Evolutionary conservation across 2,329 filamentous ascomycete genomes (phyloP).

Genomic region (Fusarium burgessii): DNA sequence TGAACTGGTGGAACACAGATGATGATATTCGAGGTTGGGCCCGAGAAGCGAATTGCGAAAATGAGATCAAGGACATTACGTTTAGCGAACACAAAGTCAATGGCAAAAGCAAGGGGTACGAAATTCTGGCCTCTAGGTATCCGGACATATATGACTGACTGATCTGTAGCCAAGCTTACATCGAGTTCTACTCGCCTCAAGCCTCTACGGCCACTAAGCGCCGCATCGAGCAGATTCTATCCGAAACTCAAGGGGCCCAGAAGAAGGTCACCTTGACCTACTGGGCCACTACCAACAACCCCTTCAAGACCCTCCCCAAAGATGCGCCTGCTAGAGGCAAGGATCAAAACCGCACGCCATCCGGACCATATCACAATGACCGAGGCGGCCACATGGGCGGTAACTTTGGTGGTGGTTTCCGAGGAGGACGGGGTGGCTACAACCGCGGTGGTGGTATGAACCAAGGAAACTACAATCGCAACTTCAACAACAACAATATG

Average conservation of each 20-base stretch:
- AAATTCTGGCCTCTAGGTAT: neutral
- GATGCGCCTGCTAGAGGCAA: conserved; percentile 77
- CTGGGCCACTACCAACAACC: conserved; percentile 81
- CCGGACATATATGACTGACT: conserved; percentile 16
- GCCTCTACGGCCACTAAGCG: conserved; percentile 88
- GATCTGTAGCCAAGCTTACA: conserved; percentile 74
- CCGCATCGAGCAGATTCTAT: conserved; percentile 74
- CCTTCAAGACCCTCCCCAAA: conserved; percentile 91
- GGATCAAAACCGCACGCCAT: conserved; percentile 67
- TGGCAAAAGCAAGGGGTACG: conserved; percentile 95
- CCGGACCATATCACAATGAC: conserved; percentile 62
- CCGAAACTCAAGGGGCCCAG: conserved; percentile 64
- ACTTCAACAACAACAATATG: conserved; percentile 58
- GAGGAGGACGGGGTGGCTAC: conserved; percentile 63
- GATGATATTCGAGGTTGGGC: conserved; percentile 93
- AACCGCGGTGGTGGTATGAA: conserved; percentile 61
- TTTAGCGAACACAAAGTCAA: conserved; percentile 99
- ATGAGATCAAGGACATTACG: conserved; percentile 89
- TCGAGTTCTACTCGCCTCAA: conserved; percentile 86
- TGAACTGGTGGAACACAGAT: conserved; percentile 97
- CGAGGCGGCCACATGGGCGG: conserved; percentile 54
- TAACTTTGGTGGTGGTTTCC: conserved; percentile 65
- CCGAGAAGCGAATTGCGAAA: conserved; percentile 81
- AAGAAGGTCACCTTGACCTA: conserved; percentile 82
- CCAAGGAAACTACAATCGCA: conserved; percentile 58